A percentile compares a stretch with the other conserved stretches of the same genome.
phyloP scores from a whole-genome alignment of 306 rosid species.

The Quillaja saponaria region DNA sequence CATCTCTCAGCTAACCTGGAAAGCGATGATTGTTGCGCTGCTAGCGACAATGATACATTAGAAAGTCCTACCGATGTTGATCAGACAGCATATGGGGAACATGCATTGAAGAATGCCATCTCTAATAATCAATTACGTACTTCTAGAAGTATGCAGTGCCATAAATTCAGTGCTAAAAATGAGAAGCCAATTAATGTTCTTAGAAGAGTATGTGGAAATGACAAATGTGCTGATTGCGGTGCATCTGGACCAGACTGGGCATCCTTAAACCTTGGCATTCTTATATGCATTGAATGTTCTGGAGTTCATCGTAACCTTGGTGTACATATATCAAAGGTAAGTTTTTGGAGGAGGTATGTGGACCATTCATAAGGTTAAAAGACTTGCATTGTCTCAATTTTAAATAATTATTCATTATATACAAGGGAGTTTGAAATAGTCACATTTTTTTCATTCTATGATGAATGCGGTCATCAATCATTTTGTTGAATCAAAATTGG shows the following conservation, averaged over 20 bases:
- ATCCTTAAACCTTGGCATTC: conserved; percentile 80
- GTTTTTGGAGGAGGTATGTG: conserved; percentile 27
- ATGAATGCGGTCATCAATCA: too few relatives aligned
- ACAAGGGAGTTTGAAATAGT: background rate
- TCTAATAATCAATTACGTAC: conserved; percentile 35
- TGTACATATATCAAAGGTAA: conserved; percentile 83
- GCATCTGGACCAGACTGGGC: conserved; percentile 91
- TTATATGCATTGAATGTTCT: conserved; percentile 82
- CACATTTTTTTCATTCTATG: too few relatives aligned
- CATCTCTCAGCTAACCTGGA: conserved; percentile 42
- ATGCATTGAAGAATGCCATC: conserved; percentile 32
- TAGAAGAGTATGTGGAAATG: conserved; percentile 72
- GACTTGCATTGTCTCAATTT: conserved; percentile 6
- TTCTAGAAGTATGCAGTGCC: conserved; percentile 50
- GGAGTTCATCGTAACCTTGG: conserved; percentile 92
- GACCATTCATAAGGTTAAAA: conserved; percentile 24
- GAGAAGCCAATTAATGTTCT: conserved; percentile 74
- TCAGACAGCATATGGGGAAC: conserved; percentile 28
- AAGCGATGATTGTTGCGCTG: conserved; percentile 27
- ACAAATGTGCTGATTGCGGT: conserved; percentile 87
- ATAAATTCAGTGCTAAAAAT: conserved; percentile 32
- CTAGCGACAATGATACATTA: conserved; percentile 25
- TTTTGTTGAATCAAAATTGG: too few relatives aligned
- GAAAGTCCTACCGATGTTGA: conserved; percentile 37
- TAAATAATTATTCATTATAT: background rate